These are phyloP conservation scores for Coniochaeta sp. DNA, from an alignment of 2,329 filamentous ascomycete species.

Conservation along the genomic window DNA sequence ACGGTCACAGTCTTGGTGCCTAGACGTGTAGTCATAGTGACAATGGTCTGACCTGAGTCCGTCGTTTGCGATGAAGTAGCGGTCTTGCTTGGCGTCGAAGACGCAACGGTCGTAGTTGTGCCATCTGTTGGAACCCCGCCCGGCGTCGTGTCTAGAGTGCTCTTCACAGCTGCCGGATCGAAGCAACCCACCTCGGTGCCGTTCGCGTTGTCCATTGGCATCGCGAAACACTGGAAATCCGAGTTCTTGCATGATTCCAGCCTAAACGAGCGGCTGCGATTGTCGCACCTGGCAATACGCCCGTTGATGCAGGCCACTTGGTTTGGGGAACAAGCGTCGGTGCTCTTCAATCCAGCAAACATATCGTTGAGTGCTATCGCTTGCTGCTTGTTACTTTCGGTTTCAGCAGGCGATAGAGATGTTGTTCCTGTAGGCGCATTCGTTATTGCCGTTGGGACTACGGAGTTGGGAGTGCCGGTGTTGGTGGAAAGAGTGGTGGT, in stretches of 20 bases:
- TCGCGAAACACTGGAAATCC: constrained; percentile 38
- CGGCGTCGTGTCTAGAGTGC: constrained; percentile 29
- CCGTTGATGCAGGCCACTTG: constrained; percentile 48
- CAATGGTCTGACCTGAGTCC: background rate
- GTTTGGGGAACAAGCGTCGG: constrained; percentile 35
- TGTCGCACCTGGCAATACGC: constrained; percentile 37
- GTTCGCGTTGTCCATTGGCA: constrained; percentile 41
- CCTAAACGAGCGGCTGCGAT: constrained; percentile 29
- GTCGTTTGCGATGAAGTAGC: background rate
- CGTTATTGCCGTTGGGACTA: constrained; percentile 2
- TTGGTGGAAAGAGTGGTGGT: background rate
- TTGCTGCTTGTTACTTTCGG: constrained; percentile 36
- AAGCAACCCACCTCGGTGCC: constrained; percentile 45
- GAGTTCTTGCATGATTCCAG: constrained; percentile 28
- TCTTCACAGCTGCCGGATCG: constrained; percentile 29
- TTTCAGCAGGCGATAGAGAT: constrained; percentile 13
- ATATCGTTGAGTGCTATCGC: constrained; percentile 39
- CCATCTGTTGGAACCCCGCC: background rate
- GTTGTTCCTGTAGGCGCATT: constrained; percentile 35
- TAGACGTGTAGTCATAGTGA: background rate
- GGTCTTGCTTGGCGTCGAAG: background rate
- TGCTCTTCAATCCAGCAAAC: constrained; percentile 33
- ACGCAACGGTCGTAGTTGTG: background rate
- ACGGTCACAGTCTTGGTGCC: constrained; percentile 7
- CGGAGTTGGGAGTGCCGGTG: background rate